Evolutionary conservation across 306 rosid genomes (phyloP), one percentile per base, ranked within the genome.

Genomic region (Cicer chorassanicum): DNA sequence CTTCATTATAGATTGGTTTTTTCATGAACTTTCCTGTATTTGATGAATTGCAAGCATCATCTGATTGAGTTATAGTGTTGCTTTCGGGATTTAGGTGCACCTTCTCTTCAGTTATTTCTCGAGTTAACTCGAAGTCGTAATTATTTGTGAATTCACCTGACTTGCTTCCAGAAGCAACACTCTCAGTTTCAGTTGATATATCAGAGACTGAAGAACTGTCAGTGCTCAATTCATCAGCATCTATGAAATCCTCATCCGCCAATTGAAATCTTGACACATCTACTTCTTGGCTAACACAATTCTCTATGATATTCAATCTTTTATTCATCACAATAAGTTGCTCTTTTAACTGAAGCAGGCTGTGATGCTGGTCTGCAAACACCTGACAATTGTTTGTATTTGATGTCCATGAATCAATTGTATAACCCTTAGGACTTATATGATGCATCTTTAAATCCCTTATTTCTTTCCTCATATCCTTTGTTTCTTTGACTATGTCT

Each of bases 201-300:
- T 84, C 94, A 51, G 89, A 89, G 81, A 84, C 48, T 56, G 96
- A 89, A 55, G 97, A 86, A 78, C 82, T 82, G 78, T 87, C 97
- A 51, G 83, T 43, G 66, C 86, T 88, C 80, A 77, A 86, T 46
- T 81, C 83, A 83, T 87, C 94, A 55, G 79, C 84, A 81, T 82
- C 84, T 40, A 69, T 55, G 46, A 80, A 56, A 66, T 85, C 82
- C 60, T 69, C 84, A 50, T 76, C 72, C 38, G 29, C 72, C 42
- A 70, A 56, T 67, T 73, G 76, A 74, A 74, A 69, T 21, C 75
- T 80, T 40, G 60, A 76, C 46, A 60, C 50, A 60, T 82, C 74
- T 78, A 44, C 75, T 64, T 84, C 76, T 68, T 62, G 44, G 71
- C 65, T 65, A 42, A 88, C 50, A 64, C 57, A 82, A 66, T 82